phyloP scores from a whole-genome alignment of 2,329 filamentous ascomycete species.

The Mycosphaerelloides madeirae region DNA sequence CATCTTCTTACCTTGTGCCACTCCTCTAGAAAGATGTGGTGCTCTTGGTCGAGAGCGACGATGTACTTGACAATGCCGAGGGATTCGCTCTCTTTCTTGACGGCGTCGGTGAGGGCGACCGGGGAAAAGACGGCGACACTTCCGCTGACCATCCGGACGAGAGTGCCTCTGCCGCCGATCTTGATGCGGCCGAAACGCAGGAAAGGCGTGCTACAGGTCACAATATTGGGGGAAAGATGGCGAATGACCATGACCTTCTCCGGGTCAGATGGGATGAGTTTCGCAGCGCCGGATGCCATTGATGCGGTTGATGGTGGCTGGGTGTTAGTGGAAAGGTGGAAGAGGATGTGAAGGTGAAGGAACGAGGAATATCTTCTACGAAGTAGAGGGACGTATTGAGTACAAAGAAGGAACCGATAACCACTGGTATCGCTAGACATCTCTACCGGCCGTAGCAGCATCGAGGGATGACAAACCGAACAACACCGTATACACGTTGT shows the following conservation, averaged over 20 bases:
- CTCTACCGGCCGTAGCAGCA: too few relatives aligned
- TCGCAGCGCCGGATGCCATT: slow-evolving; percentile 30
- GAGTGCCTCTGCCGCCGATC: slow-evolving; percentile 79
- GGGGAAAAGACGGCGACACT: slow-evolving; percentile 87
- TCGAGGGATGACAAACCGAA: too few relatives aligned
- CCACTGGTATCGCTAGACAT: too few relatives aligned
- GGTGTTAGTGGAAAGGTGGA: too few relatives aligned
- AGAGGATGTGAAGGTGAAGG: too few relatives aligned
- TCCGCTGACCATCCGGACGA: slow-evolving; percentile 75
- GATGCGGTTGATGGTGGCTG: too few relatives aligned
- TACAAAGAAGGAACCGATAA: too few relatives aligned
- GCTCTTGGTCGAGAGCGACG: slow-evolving; percentile 81
- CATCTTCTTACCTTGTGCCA: slow-evolving; percentile 57
- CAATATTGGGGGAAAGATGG: slow-evolving; percentile 71
- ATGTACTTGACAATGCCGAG: slow-evolving; percentile 72
- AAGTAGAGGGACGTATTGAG: too few relatives aligned
- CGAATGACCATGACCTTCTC: slow-evolving; percentile 86
- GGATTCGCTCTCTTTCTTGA: slow-evolving; percentile 58
- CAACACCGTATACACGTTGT: too few relatives aligned
- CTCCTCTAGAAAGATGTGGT: slow-evolving; percentile 86
- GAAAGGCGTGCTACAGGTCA: slow-evolving; percentile 80
- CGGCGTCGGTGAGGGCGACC: slow-evolving; percentile 72
- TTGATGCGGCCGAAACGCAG: slow-evolving; percentile 71
- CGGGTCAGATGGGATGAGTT: slow-evolving; percentile 57
- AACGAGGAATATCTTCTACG: too few relatives aligned